Percentiles rank a stretch among this genome's conserved stretches.
These are phyloP conservation scores for Hyphopichia fennica DNA, from an alignment of 1,139 yeast genomes.

Conservation along the genomic window DNA sequence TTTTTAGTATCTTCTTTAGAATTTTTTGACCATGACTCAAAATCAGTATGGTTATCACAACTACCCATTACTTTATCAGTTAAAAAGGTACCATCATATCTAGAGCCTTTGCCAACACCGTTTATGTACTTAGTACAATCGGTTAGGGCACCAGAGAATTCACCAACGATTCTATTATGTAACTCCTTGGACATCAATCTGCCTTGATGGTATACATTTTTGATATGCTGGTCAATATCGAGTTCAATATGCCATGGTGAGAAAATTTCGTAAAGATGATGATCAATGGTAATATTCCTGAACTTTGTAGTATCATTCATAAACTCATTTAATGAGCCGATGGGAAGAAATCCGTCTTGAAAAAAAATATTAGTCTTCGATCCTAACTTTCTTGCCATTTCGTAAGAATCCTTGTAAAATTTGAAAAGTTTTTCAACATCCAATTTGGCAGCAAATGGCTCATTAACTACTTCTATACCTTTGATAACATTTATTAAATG, in stretches of 20 bases:
- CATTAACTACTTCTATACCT: constrained; percentile 24
- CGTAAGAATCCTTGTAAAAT: constrained; percentile 15
- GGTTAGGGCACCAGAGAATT: constrained; percentile 26
- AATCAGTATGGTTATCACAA: constrained; percentile 18
- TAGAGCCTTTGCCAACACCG: constrained; percentile 24
- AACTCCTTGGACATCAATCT: constrained; percentile 13
- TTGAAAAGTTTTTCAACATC: constrained; percentile 14
- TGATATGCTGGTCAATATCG: constrained; percentile 14
- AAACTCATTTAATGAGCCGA: constrained; percentile 21
- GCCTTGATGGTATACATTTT: constrained; percentile 15
- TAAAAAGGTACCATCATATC: constrained; percentile 21
- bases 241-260: constrained; percentile 17
- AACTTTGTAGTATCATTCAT: constrained; percentile 7
- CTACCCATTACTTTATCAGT: constrained; percentile 12
- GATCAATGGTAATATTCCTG: constrained; percentile 18
- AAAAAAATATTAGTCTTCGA: constrained; percentile 13
- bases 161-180: constrained; percentile 24
- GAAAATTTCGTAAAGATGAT: constrained; percentile 25
- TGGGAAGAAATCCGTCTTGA: constrained; percentile 24
- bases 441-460: constrained; percentile 19
- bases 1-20: constrained; percentile 15
- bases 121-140: constrained; percentile 27
- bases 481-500: constrained; percentile 7
- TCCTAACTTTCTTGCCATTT: constrained; percentile 9
- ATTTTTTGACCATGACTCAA: constrained; percentile 13